Percentiles rank a stretch among this genome's conserved stretches.
These are phyloP conservation scores for Physcia stellaris DNA, from an alignment of 495 filamentous ascomycete species.

Conservation along the genomic window DNA sequence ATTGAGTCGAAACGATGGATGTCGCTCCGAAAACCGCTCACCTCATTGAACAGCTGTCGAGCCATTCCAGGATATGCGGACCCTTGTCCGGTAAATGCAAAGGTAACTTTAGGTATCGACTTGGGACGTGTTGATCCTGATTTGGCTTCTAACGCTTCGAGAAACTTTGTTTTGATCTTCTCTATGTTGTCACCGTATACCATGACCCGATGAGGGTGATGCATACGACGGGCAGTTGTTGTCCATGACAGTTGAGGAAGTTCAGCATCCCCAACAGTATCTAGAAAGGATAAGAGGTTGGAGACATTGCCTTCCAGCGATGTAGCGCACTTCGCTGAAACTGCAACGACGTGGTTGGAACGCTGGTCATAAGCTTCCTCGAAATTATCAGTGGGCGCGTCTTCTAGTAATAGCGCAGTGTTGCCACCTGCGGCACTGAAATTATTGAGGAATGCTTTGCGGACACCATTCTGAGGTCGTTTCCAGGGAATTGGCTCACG, in stretches of 20 bases:
- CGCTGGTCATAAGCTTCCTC: conserved; percentile 27
- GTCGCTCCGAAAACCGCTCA: conserved; percentile 51
- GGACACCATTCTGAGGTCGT: conserved; percentile 23
- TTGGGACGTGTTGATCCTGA: conserved; percentile 20
- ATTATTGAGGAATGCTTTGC: conserved; percentile 55
- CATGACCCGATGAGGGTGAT: conserved; percentile 57
- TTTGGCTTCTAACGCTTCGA: conserved; percentile 12
- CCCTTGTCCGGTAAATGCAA: conserved; percentile 40
- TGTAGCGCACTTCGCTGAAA: conserved; percentile 40
- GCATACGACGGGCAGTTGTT: conserved; percentile 63
- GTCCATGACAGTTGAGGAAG: conserved; percentile 57
- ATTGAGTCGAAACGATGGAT: conserved; percentile 61
- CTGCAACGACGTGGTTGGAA: conserved; percentile 31
- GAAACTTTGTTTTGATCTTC: not conserved
- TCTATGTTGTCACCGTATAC: conserved; percentile 31
- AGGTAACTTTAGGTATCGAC: conserved; percentile 31
- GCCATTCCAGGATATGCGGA: conserved; percentile 51
- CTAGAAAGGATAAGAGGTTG: conserved; percentile 35
- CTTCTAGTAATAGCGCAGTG: conserved; percentile 38
- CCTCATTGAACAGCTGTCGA: conserved; percentile 51
- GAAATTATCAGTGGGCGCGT: conserved; percentile 27
- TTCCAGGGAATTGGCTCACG: conserved; percentile 16
- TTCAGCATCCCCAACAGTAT: conserved; percentile 28
- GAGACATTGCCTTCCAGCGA: conserved; percentile 42
- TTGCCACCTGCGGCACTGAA: conserved; percentile 49